Evolutionary conservation across 495 filamentous ascomycete species (phyloP).

Genomic region (Trichoderma virens): DNA sequence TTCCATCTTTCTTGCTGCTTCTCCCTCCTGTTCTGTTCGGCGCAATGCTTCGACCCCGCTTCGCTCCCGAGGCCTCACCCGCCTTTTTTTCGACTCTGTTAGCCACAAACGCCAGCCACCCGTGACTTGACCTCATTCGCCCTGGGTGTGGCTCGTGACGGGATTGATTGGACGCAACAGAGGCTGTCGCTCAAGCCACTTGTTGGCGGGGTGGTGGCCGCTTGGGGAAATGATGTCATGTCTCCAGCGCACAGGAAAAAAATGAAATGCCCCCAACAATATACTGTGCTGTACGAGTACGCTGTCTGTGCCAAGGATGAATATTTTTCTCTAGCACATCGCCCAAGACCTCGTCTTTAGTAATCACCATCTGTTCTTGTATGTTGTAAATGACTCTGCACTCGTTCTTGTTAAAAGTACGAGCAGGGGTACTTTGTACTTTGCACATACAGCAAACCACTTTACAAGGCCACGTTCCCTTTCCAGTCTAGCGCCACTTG

Average conservation of each 20-base stretch:
- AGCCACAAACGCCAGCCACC: conserved; percentile 1
- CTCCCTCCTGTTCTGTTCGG: not conserved
- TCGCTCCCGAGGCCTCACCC: not conserved
- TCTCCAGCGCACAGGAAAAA: not conserved
- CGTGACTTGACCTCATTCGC: not conserved
- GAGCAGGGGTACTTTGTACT: no score
- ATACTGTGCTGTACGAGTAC: no score
- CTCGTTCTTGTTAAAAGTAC: no score
- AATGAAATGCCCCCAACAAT: not conserved
- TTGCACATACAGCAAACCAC: not conserved
- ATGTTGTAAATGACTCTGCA: no score
- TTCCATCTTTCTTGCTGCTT: not conserved
- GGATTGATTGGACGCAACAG: not conserved
- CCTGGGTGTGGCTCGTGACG: conserved; percentile 3
- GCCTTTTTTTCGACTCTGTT: not conserved
- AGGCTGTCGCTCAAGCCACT: not conserved
- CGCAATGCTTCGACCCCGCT: not conserved
- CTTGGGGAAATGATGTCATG: not conserved
- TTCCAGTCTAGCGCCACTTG: not conserved
- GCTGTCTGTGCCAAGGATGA: no score
- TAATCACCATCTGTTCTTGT: no score
- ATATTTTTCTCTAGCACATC: not conserved
- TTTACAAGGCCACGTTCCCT: not conserved
- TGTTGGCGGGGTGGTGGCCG: not conserved
- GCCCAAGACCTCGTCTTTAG: no score